Evolutionary conservation across 305 asterid species (phyloP), one percentile per base, ranked within the genome.

Genomic region (Salvia sclarea): DNA sequence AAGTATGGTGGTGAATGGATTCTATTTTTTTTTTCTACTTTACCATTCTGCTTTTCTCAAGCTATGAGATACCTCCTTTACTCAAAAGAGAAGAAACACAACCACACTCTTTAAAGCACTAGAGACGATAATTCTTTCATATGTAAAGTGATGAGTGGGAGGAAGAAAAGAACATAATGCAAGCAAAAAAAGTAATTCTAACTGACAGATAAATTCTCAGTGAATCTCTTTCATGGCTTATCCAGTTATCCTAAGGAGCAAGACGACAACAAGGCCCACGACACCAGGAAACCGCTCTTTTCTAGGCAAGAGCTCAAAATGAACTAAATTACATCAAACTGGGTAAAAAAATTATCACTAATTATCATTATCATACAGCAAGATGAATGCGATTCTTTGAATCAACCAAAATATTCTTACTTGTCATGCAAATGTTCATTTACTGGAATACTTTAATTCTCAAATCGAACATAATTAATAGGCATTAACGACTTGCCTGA

Each of bases 401-500:
- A 60, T 47, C 69, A 30, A 11, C 16, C 48, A 49, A 31, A 31
- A 18, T 31, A 57, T 48, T 25, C 9, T 14, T 9, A 8, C 28
- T 57, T 52, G 35, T 59, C 73, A 31, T 62, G 53, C 18, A 37
- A 76, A 66, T 44, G 50, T 18, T 40, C 12, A 20, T 45, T 33
- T 9, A 44, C 9, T 11, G 53, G 31, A 73, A 50, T 49, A n/a
- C 18, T 50, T 58, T 25, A 63, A 9, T 38, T 44, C 44, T 8
- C 11, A 21, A 45, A 5, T 31, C 17, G 16, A 12, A 3, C 37
- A 45, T 30, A 75, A 60, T 7, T 30, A 75, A 60, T 7, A 21
- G 63, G 64, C 52, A 49, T 3, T 37, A n/a, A 22, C 2, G 17
- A 61, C 88, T 83, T 76, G 78, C 98, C 97, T 93, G 98, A 80